A percentile compares a stretch with the other conserved stretches of the same genome.
Conservation (phyloP, 495 filamentous ascomycete genomes). For the Hypoxylon subgilvum region DNA sequence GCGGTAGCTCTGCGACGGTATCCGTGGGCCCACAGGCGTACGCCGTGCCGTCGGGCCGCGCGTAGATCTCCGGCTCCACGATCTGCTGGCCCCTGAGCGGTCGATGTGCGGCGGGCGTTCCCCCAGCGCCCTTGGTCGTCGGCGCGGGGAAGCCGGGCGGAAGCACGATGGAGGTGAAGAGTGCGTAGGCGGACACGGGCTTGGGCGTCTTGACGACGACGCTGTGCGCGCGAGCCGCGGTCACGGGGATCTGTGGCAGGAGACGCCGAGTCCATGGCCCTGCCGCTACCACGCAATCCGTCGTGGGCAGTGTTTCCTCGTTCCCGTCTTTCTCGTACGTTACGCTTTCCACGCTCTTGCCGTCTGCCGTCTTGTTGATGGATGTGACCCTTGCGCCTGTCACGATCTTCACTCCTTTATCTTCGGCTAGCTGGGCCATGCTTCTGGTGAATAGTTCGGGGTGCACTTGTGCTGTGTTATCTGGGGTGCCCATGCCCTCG, state of each 20-base stretch:
- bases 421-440: slow-evolving; percentile 76
- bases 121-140: slow-evolving; percentile 42
- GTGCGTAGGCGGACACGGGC: slow-evolving; percentile 76
- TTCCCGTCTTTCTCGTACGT: slow-evolving; percentile 61
- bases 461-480: slow-evolving; percentile 81
- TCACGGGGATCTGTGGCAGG: slow-evolving; percentile 74
- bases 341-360: slow-evolving; percentile 34
- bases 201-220: slow-evolving; percentile 68
- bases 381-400: slow-evolving; percentile 55
- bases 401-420: slow-evolving; percentile 71
- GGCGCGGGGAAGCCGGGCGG: slow-evolving; percentile 58
- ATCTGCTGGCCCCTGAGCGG: slow-evolving; percentile 48
- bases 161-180: slow-evolving; percentile 81
- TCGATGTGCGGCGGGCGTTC: slow-evolving; percentile 41
- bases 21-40: slow-evolving; percentile 83
- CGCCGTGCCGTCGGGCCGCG: slow-evolving; percentile 80
- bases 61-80: slow-evolving; percentile 83
- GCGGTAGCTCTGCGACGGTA: slow-evolving; percentile 68
- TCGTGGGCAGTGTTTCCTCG: slow-evolving; percentile 58
- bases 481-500: slow-evolving; percentile 69
- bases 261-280: slow-evolving; percentile 82
- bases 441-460: slow-evolving; percentile 82
- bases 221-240: slow-evolving; percentile 78
- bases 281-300: slow-evolving; percentile 65
- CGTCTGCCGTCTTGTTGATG: slow-evolving; percentile 31